Base-by-base conservation (phyloP, 2,329 filamentous ascomycete genomes). In the Pseudomassariella vexata region DNA sequence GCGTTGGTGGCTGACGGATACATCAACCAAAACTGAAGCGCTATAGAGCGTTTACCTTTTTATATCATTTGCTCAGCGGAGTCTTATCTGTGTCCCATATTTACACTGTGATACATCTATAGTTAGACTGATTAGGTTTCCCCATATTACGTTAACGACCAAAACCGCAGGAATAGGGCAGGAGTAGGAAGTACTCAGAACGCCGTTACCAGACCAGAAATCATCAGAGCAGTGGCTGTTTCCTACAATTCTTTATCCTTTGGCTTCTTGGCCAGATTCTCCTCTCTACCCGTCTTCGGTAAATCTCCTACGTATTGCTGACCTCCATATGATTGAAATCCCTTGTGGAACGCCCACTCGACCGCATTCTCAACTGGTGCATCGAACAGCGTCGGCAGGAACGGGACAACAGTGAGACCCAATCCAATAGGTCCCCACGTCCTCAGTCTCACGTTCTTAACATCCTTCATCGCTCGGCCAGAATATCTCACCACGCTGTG, bases 391-490 rank as follows among this genome's bases (percentile, higher is more conserved):
- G 72, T 79, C 0, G 89, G 90, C 36, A 95, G 59, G 56, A 89
- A 84, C 1, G 89, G 90, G 7, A 95, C 88, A 7, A 86, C 69
- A 0, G 79, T 63, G 20, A 88, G 55, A 3, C 88, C 78, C 48
- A 95, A 74, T 2, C 92, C 92, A 38, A 98, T 95, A 1, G 92
- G 92, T 0, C 75, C 84, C 82, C 85, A 98, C 0, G 86, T 92
- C 46, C 90, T 69, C 16, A 96, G 37, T 5, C 65, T 76, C 37
- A 71, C 67, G 52, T 84, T 94, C 68, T 92, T 90, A 14, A 70
- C 68, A 47, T 85, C 70, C 64, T 90, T 95, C 66, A 98, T 58
- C n/a, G 87, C 87, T 23, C 70, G 70, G 1, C 92, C 88, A 1
- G 85, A 89, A 53, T 98, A 95, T 39, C 79, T 76, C 31, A 98